Conservation (phyloP, 768 basidiomycete species). For the Trametes sanguinea region DNA sequence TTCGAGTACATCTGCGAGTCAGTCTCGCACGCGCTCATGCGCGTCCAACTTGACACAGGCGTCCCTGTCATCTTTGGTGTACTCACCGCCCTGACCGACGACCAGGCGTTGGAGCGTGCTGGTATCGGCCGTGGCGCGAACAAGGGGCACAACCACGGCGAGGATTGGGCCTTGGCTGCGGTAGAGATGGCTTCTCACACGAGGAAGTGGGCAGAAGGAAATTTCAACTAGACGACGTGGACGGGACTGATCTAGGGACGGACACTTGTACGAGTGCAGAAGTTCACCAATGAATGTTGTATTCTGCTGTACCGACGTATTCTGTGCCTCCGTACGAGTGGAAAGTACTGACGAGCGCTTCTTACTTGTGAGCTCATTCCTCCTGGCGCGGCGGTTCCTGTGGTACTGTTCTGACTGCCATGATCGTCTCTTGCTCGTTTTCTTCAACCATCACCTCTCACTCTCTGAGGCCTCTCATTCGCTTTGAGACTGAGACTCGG, state of each 20-base stretch:
- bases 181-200: slow-evolving; percentile 85
- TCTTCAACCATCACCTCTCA: not conserved
- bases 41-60: slow-evolving; percentile 89
- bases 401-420: slow-evolving; percentile 11
- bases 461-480: too few relatives aligned
- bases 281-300: slow-evolving; percentile 8
- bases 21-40: slow-evolving; percentile 93
- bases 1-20: slow-evolving; percentile 98
- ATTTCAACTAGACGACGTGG: slow-evolving; percentile 42
- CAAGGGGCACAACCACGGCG: slow-evolving; percentile 95
- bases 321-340: not conserved
- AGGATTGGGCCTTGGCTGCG: slow-evolving; percentile 96
- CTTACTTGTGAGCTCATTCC: too few relatives aligned
- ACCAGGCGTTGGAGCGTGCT: slow-evolving; percentile 94
- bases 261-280: slow-evolving; percentile 20
- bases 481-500: not conserved
- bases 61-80: slow-evolving; percentile 97
- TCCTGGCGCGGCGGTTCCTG: not conserved
- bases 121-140: slow-evolving; percentile 71
- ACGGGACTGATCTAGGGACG: slow-evolving; percentile 8
- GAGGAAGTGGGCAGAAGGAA: slow-evolving; percentile 69
- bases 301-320: not conserved
- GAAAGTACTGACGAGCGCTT: too few relatives aligned
- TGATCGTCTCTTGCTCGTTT: slow-evolving; percentile 14
- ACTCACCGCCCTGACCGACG: slow-evolving; percentile 87